phyloP scores from a whole-genome alignment of 1,284 basidiomycete genomes.

The Leccinum subspadiceum region DNA sequence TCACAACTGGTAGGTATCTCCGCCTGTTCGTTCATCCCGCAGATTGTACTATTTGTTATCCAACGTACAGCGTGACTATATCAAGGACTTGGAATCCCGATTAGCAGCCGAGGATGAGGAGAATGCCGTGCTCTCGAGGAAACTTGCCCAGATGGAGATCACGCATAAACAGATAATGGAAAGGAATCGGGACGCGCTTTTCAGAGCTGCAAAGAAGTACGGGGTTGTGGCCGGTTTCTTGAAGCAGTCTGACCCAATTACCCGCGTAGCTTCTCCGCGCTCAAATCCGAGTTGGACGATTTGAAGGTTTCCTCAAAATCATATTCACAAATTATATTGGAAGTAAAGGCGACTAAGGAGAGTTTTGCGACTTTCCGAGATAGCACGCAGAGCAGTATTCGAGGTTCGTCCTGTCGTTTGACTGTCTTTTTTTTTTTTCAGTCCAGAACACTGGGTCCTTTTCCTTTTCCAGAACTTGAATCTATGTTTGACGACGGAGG shows the following conservation, averaged over 20 bases:
- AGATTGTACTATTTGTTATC: not conserved
- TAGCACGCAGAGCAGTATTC: constrained; percentile 16
- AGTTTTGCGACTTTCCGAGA: constrained; percentile 22
- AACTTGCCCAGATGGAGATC: constrained; percentile 16
- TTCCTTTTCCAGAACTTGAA: constrained; percentile 28
- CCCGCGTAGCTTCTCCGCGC: constrained; percentile 18
- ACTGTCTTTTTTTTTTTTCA: not conserved
- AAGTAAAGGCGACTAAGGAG: constrained; percentile 24
- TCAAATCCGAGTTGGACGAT: constrained; percentile 27
- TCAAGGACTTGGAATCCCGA: constrained; percentile 18
- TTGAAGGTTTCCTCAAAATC: constrained; percentile 19
- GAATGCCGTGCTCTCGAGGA: constrained; percentile 11
- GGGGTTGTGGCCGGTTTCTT: not conserved
- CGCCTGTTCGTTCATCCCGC: not conserved
- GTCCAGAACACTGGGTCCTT: not conserved
- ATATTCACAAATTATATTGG: constrained; percentile 15
- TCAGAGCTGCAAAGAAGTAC: constrained; percentile 22
- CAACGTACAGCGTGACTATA: constrained; percentile 18
- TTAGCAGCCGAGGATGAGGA: constrained; percentile 22
- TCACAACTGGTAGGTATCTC: constrained; percentile 11
- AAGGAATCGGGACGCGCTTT: constrained; percentile 22
- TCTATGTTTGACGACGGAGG: constrained; percentile 34
- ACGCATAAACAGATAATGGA: constrained; percentile 17
- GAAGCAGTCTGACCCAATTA: not conserved
- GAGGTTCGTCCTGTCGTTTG: constrained; percentile 20